phyloP scores from a whole-genome alignment of 2,329 filamentous ascomycete species.

The Teratosphaeria viscida region DNA sequence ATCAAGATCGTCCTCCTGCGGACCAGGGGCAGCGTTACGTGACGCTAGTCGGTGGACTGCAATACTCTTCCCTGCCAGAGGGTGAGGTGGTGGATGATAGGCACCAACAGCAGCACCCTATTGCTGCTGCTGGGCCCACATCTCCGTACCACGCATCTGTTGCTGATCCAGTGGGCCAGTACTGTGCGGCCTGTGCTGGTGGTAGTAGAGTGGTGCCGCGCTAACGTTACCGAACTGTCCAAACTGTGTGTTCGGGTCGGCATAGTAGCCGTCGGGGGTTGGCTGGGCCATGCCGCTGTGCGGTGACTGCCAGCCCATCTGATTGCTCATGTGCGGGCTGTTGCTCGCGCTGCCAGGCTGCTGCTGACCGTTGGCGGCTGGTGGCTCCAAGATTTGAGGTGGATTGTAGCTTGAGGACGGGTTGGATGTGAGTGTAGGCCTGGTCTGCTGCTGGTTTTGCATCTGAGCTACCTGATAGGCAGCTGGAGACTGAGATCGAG shows the following conservation, averaged over 20 bases:
- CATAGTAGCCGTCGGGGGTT: conserved; percentile 69
- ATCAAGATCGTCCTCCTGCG: not conserved
- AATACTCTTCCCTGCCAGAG: not conserved
- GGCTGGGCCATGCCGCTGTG: conserved; percentile 62
- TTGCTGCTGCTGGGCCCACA: conserved; percentile 42
- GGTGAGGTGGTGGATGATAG: not conserved
- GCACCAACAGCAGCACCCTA: conserved; percentile 7
- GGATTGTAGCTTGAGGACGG: conserved; percentile 62
- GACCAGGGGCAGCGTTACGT: not conserved
- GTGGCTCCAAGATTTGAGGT: conserved; percentile 72
- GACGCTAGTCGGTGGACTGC: not conserved
- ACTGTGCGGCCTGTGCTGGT: conserved; percentile 59
- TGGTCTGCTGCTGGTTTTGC: conserved; percentile 38
- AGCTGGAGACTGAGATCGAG: conserved; percentile 51
- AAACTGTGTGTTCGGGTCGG: conserved; percentile 52
- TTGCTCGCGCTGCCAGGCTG: conserved; percentile 64
- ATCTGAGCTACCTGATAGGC: conserved; percentile 48
- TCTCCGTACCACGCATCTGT: conserved; percentile 46
- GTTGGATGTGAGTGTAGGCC: conserved; percentile 68
- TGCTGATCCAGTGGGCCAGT: conserved; percentile 52
- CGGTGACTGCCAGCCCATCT: conserved; percentile 71
- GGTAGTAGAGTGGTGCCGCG: conserved; percentile 69
- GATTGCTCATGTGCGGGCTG: conserved; percentile 69
- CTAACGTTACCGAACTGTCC: conserved; percentile 29
- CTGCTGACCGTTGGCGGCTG: conserved; percentile 65